Conservation (phyloP, 202 grass and related monocot genomes). For the Carex sylvatica region DNA sequence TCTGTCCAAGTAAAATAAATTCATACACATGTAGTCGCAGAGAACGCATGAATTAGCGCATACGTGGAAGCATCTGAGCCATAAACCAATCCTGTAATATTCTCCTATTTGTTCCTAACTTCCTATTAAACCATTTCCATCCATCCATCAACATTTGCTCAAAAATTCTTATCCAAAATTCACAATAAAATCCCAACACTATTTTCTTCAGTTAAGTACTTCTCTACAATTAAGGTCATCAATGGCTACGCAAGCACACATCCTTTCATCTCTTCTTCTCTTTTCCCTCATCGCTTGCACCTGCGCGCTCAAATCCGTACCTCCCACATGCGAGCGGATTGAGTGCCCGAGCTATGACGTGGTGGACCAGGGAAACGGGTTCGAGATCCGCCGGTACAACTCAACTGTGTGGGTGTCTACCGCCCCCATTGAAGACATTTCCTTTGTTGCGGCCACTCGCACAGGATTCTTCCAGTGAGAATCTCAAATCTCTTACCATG, state of each 20-base stretch:
- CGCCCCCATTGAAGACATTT: slow-evolving; percentile 70
- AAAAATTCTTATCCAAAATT: slow-evolving; percentile 11
- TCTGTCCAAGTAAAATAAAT: background rate
- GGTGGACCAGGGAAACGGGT: slow-evolving; percentile 78
- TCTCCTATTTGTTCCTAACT: slow-evolving; percentile 19
- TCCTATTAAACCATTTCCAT: slow-evolving; percentile 29
- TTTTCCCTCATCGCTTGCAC: background rate
- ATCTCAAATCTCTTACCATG: background rate
- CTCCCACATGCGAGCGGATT: slow-evolving; percentile 82
- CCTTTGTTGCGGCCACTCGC: slow-evolving; percentile 79
- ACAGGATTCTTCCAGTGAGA: slow-evolving; percentile 69
- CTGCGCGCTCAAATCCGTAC: slow-evolving; percentile 1
- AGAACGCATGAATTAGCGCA: background rate
- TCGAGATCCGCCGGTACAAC: slow-evolving; percentile 81
- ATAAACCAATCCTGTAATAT: slow-evolving; percentile 1
- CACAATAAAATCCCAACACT: background rate
- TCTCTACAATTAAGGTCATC: too few species aligned
- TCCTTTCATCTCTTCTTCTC: slow-evolving; percentile 15
- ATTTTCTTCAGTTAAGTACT: background rate
- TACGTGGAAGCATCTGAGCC: slow-evolving; percentile 49
- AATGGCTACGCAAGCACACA: background rate
- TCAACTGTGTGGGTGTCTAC: slow-evolving; percentile 69
- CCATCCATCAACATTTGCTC: background rate
- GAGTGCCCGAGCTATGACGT: slow-evolving; percentile 89
- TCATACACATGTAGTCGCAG: background rate